A percentile compares a stretch with the other conserved stretches of the same genome.
Evolutionary conservation across 2,329 filamentous ascomycete genomes (phyloP).

Genomic region (Fusarium gaditjirri): DNA sequence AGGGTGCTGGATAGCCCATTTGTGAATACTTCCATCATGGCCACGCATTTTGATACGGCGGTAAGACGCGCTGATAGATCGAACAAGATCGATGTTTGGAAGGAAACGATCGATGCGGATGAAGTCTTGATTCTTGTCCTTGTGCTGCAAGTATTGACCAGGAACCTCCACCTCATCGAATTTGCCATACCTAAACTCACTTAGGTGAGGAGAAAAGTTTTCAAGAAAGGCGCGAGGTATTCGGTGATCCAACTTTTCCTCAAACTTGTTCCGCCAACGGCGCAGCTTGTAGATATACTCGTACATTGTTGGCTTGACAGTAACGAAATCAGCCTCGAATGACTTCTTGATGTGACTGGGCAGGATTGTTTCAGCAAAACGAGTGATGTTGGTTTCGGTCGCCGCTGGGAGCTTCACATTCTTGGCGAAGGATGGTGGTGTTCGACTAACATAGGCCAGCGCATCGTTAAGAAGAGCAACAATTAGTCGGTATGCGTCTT

Average conservation of each 20-base stretch:
- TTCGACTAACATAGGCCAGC: slow-evolving; percentile 88
- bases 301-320: slow-evolving; percentile 95
- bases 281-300: slow-evolving; percentile 98
- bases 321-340: slow-evolving; percentile 97
- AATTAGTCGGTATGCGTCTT: slow-evolving; percentile 96
- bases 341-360: slow-evolving; percentile 94
- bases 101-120: slow-evolving; percentile 97
- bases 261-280: slow-evolving; percentile 96
- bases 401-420: slow-evolving; percentile 90
- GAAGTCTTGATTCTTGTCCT: slow-evolving; percentile 99
- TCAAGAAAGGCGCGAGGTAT: slow-evolving; percentile 80
- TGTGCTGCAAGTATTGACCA: slow-evolving; percentile 95
- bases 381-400: slow-evolving; percentile 95
- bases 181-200: slow-evolving; percentile 96
- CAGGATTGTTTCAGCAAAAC: slow-evolving; percentile 95
- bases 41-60: slow-evolving; percentile 94
- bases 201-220: slow-evolving; percentile 87
- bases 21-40: slow-evolving; percentile 96
- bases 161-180: slow-evolving; percentile 99
- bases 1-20: slow-evolving; percentile 96
- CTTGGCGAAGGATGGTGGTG: slow-evolving; percentile 85
- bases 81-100: slow-evolving; percentile 91
- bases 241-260: slow-evolving; percentile 93
- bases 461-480: slow-evolving; percentile 98
- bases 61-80: slow-evolving; percentile 90